Percentiles rank a stretch among this genome's conserved stretches.
phyloP scores from a whole-genome alignment of 129 eudicot species.

The Glebionis coronaria region DNA sequence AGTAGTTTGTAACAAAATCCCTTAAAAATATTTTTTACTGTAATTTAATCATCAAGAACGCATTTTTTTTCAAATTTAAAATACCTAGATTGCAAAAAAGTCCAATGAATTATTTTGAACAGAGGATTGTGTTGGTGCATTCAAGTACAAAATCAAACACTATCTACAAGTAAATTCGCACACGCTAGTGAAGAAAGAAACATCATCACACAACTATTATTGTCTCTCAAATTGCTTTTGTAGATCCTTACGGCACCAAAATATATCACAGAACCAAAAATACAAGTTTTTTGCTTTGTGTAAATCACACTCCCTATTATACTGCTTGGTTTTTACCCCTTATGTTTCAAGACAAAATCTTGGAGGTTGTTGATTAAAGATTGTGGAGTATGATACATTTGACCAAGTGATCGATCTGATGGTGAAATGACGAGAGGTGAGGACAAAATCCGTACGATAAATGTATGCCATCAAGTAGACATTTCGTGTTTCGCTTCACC shows the following conservation, averaged over 20 bases:
- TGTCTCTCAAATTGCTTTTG: background rate
- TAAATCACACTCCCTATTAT: background rate
- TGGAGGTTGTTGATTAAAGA: background rate
- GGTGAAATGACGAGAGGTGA: slow-evolving; percentile 15
- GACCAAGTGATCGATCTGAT: slow-evolving; percentile 20
- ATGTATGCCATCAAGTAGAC: slow-evolving; percentile 10
- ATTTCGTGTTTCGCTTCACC: background rate
- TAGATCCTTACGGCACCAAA: background rate
- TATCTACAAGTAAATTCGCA: slow-evolving; percentile 17
- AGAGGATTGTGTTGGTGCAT: slow-evolving; percentile 10
- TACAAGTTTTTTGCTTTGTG: too few species aligned
- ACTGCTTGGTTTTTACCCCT: too few species aligned
- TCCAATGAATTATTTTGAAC: background rate
- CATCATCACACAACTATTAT: slow-evolving; percentile 15
- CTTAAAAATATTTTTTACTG: too few species aligned
- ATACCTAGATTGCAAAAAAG: too few species aligned
- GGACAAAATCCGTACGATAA: slow-evolving; percentile 29
- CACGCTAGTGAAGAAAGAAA: slow-evolving; percentile 23
- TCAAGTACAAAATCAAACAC: slow-evolving; percentile 26
- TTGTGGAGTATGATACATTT: slow-evolving; percentile 23
- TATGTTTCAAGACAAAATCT: too few species aligned
- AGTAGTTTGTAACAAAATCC: too few species aligned
- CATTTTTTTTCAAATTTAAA: too few species aligned
- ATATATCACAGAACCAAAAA: background rate
- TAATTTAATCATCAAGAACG: too few species aligned